Evolutionary conservation across 495 filamentous ascomycete genomes (phyloP).

Genomic region (Neurospora africana): DNA sequence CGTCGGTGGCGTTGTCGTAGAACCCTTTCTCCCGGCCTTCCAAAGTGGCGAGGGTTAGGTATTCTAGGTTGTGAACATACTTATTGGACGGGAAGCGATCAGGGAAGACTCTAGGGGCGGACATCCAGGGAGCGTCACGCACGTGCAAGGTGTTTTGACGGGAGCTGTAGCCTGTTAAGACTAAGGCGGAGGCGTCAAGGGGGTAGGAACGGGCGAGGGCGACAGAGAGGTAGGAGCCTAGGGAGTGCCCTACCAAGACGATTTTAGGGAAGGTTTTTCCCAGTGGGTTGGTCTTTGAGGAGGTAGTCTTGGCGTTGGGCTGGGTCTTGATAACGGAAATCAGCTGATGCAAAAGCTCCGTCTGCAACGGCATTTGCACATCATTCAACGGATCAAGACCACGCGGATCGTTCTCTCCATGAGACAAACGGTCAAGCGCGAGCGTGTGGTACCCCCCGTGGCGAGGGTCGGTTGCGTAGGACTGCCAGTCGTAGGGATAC

Average conservation of each 20-base stretch:
- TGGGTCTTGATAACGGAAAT: background rate
- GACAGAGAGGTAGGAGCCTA: slow-evolving; percentile 16
- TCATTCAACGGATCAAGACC: slow-evolving; percentile 4
- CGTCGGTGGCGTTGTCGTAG: background rate
- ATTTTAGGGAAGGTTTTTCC: slow-evolving; percentile 11
- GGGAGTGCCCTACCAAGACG: slow-evolving; percentile 13
- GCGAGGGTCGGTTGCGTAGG: slow-evolving; percentile 2
- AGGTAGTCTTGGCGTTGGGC: slow-evolving; percentile 23
- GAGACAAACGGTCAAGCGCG: slow-evolving; percentile 17
- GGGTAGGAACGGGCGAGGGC: slow-evolving; percentile 12
- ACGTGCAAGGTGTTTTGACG: background rate
- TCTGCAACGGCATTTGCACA: slow-evolving; percentile 5
- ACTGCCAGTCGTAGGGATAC: slow-evolving; percentile 10
- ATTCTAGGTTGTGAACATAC: background rate
- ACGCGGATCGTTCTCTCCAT: slow-evolving; percentile 7
- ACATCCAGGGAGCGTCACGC: background rate
- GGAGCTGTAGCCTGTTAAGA: slow-evolving; percentile 12
- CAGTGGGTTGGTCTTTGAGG: slow-evolving; percentile 40
- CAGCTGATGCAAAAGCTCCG: slow-evolving; percentile 7
- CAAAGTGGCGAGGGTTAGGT: background rate
- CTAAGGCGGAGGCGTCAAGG: slow-evolving; percentile 6
- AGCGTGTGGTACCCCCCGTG: slow-evolving; percentile 12
- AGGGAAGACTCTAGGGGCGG: background rate
- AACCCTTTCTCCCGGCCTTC: background rate
- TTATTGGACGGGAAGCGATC: background rate